phyloP scores from a whole-genome alignment of 306 rosid genomes.

The Quercus wislizeni region DNA sequence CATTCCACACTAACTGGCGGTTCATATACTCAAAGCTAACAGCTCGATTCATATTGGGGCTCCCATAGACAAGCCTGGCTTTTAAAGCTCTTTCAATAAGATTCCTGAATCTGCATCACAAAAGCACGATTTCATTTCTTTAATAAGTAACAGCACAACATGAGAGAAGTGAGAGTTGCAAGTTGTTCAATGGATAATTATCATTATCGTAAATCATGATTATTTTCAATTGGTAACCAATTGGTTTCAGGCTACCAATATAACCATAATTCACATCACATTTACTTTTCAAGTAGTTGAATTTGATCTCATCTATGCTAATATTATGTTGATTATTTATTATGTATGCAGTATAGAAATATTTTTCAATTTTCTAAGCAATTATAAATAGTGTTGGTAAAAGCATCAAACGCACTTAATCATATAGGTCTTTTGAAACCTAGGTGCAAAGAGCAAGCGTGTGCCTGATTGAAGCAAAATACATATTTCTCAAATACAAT shows the following conservation, averaged over 20 bases:
- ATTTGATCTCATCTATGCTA: background rate
- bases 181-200: conserved; percentile 9
- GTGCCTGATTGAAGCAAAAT: too few relatives aligned
- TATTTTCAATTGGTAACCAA: background rate
- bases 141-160: background rate
- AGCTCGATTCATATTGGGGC: conserved; percentile 94
- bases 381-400: background rate
- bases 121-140: background rate
- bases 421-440: too few relatives aligned
- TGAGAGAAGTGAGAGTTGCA: conserved; percentile 11
- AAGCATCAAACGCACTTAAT: too few relatives aligned
- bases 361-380: background rate
- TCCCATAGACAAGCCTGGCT: conserved; percentile 97
- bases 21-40: conserved; percentile 99
- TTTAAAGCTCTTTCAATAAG: conserved; percentile 87
- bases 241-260: background rate
- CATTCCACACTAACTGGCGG: conserved; percentile 97
- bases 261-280: background rate
- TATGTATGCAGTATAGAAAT: background rate
- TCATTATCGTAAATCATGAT: background rate
- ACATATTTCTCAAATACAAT: too few relatives aligned
- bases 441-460: too few relatives aligned
- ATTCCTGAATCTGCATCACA: conserved; percentile 77
- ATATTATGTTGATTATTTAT: background rate
- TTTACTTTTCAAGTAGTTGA: background rate